These are phyloP conservation scores for Didymella keratinophila DNA, from an alignment of 2,329 filamentous ascomycete species.

Conservation along the genomic window DNA sequence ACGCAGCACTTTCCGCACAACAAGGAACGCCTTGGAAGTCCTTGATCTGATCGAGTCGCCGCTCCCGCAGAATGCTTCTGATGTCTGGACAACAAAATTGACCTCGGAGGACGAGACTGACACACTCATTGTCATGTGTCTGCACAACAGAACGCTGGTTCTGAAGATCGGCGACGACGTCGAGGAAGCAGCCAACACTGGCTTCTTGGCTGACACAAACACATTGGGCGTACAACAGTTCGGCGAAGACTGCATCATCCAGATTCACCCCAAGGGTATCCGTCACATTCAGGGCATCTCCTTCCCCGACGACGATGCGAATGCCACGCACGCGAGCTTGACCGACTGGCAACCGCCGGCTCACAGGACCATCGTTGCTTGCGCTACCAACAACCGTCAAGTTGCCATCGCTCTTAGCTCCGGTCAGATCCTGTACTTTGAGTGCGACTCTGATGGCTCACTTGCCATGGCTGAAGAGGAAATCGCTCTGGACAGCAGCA, in stretches of 20 bases:
- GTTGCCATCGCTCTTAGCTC: conserved; percentile 94
- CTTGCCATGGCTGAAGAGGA: conserved; percentile 93
- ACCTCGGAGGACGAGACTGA: conserved; percentile 84
- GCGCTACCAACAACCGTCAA: conserved; percentile 90
- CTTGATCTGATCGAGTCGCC: conserved; percentile 96
- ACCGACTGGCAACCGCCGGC: conserved; percentile 95
- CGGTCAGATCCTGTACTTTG: conserved; percentile 97
- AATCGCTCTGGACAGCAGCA: conserved; percentile 92
- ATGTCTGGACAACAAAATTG: conserved; percentile 95
- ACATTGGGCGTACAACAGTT: conserved; percentile 94
- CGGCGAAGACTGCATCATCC: conserved; percentile 89
- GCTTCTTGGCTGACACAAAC: conserved; percentile 86
- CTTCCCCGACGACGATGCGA: conserved; percentile 36
- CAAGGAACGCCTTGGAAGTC: conserved; percentile 92
- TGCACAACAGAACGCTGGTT: conserved; percentile 87
- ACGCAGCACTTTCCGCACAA: conserved; percentile 85
- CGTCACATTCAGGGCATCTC: conserved; percentile 78
- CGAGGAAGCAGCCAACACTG: conserved; percentile 92
- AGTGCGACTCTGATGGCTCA: conserved; percentile 91
- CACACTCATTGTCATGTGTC: conserved; percentile 94
- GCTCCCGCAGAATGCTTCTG: conserved; percentile 84
- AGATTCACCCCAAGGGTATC: conserved; percentile 96
- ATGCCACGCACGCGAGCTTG: conserved; percentile 63
- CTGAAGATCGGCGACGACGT: conserved; percentile 96
- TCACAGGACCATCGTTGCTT: conserved; percentile 93